Base-by-base conservation (phyloP, 1,284 basidiomycete species). In the Papiliotrema fonsecae region DNA sequence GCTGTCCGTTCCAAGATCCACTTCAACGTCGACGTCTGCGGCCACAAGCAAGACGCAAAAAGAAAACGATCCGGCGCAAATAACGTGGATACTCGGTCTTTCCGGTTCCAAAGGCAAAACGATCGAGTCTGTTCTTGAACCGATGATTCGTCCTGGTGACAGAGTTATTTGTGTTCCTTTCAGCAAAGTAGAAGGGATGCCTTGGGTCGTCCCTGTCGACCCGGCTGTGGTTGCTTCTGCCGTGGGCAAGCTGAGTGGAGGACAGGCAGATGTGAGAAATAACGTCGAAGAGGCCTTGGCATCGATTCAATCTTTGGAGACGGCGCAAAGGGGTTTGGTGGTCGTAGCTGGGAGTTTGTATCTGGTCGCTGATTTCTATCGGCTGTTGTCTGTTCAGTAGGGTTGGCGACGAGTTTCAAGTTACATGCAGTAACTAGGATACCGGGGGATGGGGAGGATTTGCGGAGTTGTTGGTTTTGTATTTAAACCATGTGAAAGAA, bases 291-390 rank as follows among this genome's bases (percentile, higher is more conserved):
- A n/a, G n/a, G n/a, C n/a, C n/a, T n/a, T n/a, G n/a, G n/a, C n/a
- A n/a, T n/a, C n/a, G n/a, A n/a, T n/a, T n/a, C n/a, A n/a, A n/a
- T n/a, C n/a, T n/a, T n/a, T n/a, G n/a, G n/a, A n/a, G n/a, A n/a
- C n/a, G n/a, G n/a, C n/a, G n/a, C 64, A 63, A 11, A 47, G 49
- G 2, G 52, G 55, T 76, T 60, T 87, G 50, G 77, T 85, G 0
- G 79, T 92, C 6, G 65, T 93, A 1, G 85, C 88, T n/a, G 91
- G 91, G 22, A 96, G 91, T 69, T 67, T 94, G 60, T 96, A 94
- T 72, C 79, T 93, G 39, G 86, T 90, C 2, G 88, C 88, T 16
- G 91, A 94, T 75, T 82, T 89, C 50, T 93, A 92, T 75, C 77
- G 88, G 49, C 58, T 85, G 36, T 27, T 67, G 37, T 13, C 16